Conservation (phyloP, 2,329 filamentous ascomycete genomes). For the Exophiala mesophila region DNA sequence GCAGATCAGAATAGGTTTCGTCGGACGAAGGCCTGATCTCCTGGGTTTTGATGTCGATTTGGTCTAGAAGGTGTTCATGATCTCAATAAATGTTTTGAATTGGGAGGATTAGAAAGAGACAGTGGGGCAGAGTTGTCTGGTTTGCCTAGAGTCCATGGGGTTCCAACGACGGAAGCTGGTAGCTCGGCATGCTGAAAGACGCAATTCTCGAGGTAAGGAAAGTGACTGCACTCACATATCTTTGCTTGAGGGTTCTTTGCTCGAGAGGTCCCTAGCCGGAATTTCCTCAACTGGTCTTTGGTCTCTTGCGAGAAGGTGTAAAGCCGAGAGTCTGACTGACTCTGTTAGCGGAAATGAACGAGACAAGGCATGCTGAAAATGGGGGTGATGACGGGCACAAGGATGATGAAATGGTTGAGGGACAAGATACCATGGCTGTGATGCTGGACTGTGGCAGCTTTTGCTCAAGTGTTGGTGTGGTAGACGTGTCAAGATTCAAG, state of each 20-base stretch:
- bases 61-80: too few relatives aligned
- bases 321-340: slow-evolving; percentile 73
- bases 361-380: background rate
- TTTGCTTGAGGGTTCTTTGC: slow-evolving; percentile 82
- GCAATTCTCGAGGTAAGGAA: too few relatives aligned
- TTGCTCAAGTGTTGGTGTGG: too few relatives aligned
- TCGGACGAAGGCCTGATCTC: slow-evolving; percentile 83
- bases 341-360: slow-evolving; percentile 1
- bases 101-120: too few relatives aligned
- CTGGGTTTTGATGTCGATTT: slow-evolving; percentile 88
- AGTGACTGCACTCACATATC: slow-evolving; percentile 68
- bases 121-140: too few relatives aligned
- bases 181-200: too few relatives aligned
- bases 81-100: too few relatives aligned
- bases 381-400: background rate
- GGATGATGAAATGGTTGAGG: background rate
- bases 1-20: slow-evolving; percentile 74
- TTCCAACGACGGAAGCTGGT: too few relatives aligned
- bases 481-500: slow-evolving; percentile 4
- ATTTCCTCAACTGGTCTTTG: slow-evolving; percentile 85
- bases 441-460: background rate
- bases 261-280: slow-evolving; percentile 83
- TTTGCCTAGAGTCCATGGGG: too few relatives aligned
- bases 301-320: slow-evolving; percentile 92
- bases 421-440: background rate